Evolutionary conservation across 345 rosid genomes (phyloP).

Genomic region (Populus simonii): DNA sequence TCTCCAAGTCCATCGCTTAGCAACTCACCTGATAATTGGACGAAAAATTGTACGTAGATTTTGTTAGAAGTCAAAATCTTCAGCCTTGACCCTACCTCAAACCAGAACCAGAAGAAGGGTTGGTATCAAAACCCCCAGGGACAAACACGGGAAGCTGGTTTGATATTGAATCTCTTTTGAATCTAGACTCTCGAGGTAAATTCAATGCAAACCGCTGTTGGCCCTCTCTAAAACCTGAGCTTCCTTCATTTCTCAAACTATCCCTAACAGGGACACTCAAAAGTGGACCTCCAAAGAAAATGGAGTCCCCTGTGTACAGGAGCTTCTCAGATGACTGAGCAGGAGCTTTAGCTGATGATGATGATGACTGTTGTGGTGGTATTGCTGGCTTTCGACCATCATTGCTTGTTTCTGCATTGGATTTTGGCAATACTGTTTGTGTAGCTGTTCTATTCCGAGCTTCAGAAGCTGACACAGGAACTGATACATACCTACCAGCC

Average conservation of each 20-base stretch:
- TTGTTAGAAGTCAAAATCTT: constrained; percentile 4
- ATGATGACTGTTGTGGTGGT: constrained; percentile 50
- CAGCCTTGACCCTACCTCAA: constrained; percentile 28
- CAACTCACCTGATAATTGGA: background rate
- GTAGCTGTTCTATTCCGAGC: constrained; percentile 48
- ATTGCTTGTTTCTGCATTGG: constrained; percentile 39
- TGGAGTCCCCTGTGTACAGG: constrained; percentile 83
- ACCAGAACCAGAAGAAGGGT: constrained; percentile 44
- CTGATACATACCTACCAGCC: constrained; percentile 86
- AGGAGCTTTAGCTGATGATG: constrained; percentile 35
- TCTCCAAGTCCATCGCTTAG: constrained; percentile 7
- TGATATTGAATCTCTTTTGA: constrained; percentile 75
- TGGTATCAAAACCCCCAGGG: constrained; percentile 51
- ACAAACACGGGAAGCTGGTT: constrained; percentile 93
- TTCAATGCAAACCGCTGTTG: constrained; percentile 56
- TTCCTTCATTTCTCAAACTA: constrained; percentile 49
- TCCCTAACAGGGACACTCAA: constrained; percentile 61
- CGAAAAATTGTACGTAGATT: constrained; percentile 2
- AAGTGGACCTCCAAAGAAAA: constrained; percentile 95
- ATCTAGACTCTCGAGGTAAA: constrained; percentile 76
- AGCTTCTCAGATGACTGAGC: constrained; percentile 65
- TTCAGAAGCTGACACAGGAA: constrained; percentile 71
- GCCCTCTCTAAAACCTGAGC: constrained; percentile 46
- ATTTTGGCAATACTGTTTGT: constrained; percentile 38
- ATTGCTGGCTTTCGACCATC: constrained; percentile 41